Base-by-base conservation (phyloP, 495 filamentous ascomycete genomes). In the Rhizodiscina lignyota region DNA sequence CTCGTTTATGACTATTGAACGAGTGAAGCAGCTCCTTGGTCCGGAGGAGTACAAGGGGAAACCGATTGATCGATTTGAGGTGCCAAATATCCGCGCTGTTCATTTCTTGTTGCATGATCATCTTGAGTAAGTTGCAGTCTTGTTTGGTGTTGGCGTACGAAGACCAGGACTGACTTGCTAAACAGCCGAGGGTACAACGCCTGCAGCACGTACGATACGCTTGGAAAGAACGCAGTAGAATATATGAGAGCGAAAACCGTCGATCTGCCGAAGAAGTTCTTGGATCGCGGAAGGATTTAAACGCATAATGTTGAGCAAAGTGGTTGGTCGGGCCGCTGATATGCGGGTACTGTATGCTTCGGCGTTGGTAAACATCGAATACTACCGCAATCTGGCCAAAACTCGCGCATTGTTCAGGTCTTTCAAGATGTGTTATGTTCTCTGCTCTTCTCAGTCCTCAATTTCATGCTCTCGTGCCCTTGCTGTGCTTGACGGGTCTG, bases 161-260 rank as follows among this genome's bases (percentile, higher is more conserved):
- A 39, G 47, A 62, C 12, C 54, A 52, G 1, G 50, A 52, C 18
- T 38, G 56, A 18, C 40, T 43, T 26, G 59, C 55, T 0, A 66
- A 71, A 19, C 68, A 72, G 67, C n/a, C n/a, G n/a, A n/a, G n/a
- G n/a, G n/a, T n/a, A n/a, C n/a, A n/a, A n/a, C n/a, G n/a, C 59
- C 27, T 63, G 61, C 0, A 61, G 55, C 12, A 63, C 55, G 1
- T 55, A 64, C 21, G 68, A 73, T 37, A 60, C 65, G 30, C 44
- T 74, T 35, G 68, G 65, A 1, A 73, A 74, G 51, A 69, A 70
- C 36, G 61, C 69, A 16, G 67, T 62, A 20, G 67, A 72, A 47
- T 71, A 53, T 41, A 34, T 74, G 36, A 50, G 68, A 23, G 51
- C 55, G 23, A 53, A 52, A 23, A 49, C 59, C 43, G 66, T 70